These are phyloP conservation scores for Exophiala sideris DNA, from an alignment of 2,329 filamentous ascomycete species.

Conservation along the genomic window DNA sequence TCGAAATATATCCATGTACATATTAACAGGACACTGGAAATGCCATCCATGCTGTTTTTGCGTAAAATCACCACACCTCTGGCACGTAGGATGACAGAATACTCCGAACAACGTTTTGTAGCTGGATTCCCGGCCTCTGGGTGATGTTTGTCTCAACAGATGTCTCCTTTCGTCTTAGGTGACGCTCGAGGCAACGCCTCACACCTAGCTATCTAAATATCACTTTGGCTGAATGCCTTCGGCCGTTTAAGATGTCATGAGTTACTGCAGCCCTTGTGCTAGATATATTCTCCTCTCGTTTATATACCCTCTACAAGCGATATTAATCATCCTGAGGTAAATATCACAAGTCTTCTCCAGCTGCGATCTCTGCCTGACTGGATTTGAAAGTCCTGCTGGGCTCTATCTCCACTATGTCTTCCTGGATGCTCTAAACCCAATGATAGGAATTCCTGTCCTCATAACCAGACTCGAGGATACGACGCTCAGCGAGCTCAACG, in stretches of 20 bases:
- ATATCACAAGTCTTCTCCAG: conserved; percentile 3
- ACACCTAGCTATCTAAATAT: not conserved
- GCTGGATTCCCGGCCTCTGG: not conserved
- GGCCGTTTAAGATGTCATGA: not conserved
- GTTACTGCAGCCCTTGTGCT: not conserved
- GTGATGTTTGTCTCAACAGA: not conserved
- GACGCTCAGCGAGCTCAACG: conserved; percentile 75
- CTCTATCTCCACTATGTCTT: conserved; percentile 3
- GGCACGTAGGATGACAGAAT: not conserved
- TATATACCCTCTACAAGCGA: conserved; percentile 3
- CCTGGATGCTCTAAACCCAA: conserved; percentile 7
- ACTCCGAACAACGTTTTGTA: not conserved
- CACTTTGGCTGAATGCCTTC: not conserved
- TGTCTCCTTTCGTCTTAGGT: not conserved
- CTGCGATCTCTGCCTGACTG: conserved; percentile 1
- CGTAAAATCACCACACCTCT: not conserved
- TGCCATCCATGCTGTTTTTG: not conserved
- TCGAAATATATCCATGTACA: not conserved
- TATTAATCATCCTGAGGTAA: conserved; percentile 2
- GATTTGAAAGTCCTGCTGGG: conserved; percentile 1
- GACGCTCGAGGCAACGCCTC: not conserved
- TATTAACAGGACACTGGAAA: not conserved
- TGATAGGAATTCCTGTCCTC: conserved; percentile 13
- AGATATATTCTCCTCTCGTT: not conserved
- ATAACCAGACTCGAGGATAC: conserved; percentile 64